Evolutionary conservation across 805 yeast genomes (phyloP).

Genomic region (Candida golubevii): DNA sequence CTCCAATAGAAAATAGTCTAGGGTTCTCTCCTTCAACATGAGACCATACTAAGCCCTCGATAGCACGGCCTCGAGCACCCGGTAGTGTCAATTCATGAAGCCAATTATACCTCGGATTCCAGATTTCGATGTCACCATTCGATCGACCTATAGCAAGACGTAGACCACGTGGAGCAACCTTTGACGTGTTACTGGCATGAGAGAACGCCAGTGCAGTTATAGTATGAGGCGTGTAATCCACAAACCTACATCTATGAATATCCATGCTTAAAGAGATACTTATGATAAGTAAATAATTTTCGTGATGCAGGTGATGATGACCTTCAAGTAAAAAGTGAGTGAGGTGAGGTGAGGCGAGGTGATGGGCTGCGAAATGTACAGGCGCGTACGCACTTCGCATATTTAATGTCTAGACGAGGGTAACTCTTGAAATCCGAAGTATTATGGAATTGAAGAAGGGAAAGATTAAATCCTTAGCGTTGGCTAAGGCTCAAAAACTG

Average conservation of each 20-base stretch:
- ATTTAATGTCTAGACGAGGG: too few species aligned
- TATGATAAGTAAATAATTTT: conserved; percentile 10
- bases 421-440: too few species aligned
- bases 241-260: conserved; percentile 87
- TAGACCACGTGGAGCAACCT: conserved; percentile 47
- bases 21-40: conserved; percentile 43
- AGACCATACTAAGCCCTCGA: conserved; percentile 89
- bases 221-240: conserved; percentile 80
- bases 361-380: conserved; percentile 12
- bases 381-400: conserved; percentile 3
- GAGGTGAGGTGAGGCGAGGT: conserved; percentile 6
- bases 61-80: conserved; percentile 79
- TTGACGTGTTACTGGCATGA: conserved; percentile 28
- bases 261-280: conserved; percentile 42
- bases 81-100: conserved; percentile 63
- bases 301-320: conserved; percentile 17
- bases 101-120: conserved; percentile 88
- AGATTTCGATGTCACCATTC: conserved; percentile 92
- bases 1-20: conserved; percentile 89
- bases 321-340: conserved; percentile 8
- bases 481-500: too few species aligned
- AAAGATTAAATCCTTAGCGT: too few species aligned
- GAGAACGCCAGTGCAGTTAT: conserved; percentile 81
- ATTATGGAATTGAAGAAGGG: too few species aligned
- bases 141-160: conserved; percentile 88